A percentile compares a stretch with the other conserved stretches of the same genome.
Conservation (phyloP, 805 yeast genomes). For the Kazachstania africana region DNA sequence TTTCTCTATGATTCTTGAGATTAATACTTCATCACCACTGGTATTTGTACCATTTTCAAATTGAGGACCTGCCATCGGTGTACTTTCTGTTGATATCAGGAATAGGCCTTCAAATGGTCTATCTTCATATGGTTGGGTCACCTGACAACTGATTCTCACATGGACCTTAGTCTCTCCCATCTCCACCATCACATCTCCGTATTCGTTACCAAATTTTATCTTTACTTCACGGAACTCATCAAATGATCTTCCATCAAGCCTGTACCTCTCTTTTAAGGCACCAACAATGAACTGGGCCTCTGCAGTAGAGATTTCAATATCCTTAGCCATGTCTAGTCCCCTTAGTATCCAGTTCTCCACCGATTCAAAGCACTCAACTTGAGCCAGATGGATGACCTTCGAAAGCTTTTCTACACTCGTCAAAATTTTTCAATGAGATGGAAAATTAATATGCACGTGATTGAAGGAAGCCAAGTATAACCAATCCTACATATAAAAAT, state of each 20-base stretch:
- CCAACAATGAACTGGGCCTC: slow-evolving; percentile 53
- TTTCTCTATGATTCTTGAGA: slow-evolving; percentile 77
- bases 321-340: slow-evolving; percentile 39
- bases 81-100: slow-evolving; percentile 70
- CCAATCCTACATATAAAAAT: too few species aligned
- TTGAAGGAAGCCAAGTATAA: neutral
- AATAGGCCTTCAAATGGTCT: slow-evolving; percentile 91
- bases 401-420: too few species aligned
- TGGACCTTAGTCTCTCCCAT: slow-evolving; percentile 56
- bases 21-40: slow-evolving; percentile 70
- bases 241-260: slow-evolving; percentile 62
- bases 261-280: slow-evolving; percentile 46
- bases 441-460: too few species aligned
- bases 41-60: slow-evolving; percentile 62
- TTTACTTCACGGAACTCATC: slow-evolving; percentile 53
- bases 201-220: slow-evolving; percentile 56
- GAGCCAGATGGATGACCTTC: too few species aligned
- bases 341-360: too few species aligned
- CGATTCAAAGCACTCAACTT: too few species aligned
- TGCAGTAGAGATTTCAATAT: slow-evolving; percentile 47
- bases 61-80: slow-evolving; percentile 81
- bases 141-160: slow-evolving; percentile 54
- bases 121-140: slow-evolving; percentile 74
- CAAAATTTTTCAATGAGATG: too few species aligned
- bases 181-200: slow-evolving; percentile 68